These are phyloP conservation scores for Ramularia endophylla DNA, from an alignment of 2,329 filamentous ascomycete species.

Conservation along the genomic window DNA sequence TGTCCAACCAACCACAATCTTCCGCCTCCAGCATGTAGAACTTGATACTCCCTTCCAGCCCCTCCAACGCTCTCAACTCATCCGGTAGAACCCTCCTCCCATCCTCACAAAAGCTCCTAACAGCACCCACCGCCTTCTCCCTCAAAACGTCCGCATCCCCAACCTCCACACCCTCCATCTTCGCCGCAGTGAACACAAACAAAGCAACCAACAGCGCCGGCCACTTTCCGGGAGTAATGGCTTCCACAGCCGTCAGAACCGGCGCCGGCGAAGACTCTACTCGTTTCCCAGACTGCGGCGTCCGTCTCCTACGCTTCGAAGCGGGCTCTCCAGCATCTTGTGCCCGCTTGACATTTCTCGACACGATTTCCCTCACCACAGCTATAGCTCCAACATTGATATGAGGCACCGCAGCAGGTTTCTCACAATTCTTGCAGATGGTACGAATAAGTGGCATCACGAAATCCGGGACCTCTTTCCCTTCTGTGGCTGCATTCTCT, in stretches of 20 bases:
- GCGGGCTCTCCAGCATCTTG: slow-evolving; percentile 3
- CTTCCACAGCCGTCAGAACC: background rate
- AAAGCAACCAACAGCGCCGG: slow-evolving; percentile 15
- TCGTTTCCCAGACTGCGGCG: slow-evolving; percentile 9
- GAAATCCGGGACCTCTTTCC: slow-evolving; percentile 8
- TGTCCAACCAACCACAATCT: slow-evolving; percentile 20
- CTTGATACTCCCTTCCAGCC: slow-evolving; percentile 8
- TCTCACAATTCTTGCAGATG: slow-evolving; percentile 34
- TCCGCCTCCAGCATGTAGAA: slow-evolving; percentile 20
- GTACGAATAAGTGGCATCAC: slow-evolving; percentile 45
- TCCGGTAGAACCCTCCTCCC: slow-evolving; percentile 4
- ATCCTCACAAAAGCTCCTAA: slow-evolving; percentile 4
- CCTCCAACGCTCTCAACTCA: slow-evolving; percentile 5
- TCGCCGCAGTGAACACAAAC: slow-evolving; percentile 9
- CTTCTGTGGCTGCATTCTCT: background rate
- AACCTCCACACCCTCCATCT: slow-evolving; percentile 8
- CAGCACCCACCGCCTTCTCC: slow-evolving; percentile 6
- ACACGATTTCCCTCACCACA: slow-evolving; percentile 13
- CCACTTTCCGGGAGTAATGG: slow-evolving; percentile 11
- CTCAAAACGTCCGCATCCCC: slow-evolving; percentile 7
- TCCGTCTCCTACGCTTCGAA: slow-evolving; percentile 9
- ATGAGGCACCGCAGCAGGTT: slow-evolving; percentile 17
- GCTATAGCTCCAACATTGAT: slow-evolving; percentile 17
- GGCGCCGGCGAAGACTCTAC: background rate
- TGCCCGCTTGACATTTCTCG: slow-evolving; percentile 5